Conservation (phyloP, 2,329 filamentous ascomycete genomes). For the Ascocoryne sarcoides region DNA sequence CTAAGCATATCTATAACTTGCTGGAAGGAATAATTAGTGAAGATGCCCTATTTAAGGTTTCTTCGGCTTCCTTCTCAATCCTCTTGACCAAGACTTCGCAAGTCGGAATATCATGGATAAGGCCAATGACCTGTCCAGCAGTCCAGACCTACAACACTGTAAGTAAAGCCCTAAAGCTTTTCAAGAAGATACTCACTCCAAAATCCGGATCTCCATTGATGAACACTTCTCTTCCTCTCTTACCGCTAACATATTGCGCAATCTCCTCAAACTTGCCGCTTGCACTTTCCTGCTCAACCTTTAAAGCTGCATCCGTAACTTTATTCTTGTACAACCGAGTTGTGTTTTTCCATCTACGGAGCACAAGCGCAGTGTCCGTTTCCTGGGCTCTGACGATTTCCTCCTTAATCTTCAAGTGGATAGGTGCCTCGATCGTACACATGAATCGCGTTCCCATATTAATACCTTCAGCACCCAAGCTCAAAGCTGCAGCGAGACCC, state of each 20-base stretch:
- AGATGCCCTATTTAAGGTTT: conserved; percentile 51
- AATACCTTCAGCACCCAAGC: conserved; percentile 83
- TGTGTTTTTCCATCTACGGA: conserved; percentile 91
- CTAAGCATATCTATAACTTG: conserved; percentile 35
- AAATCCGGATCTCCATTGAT: conserved; percentile 83
- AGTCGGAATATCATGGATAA: conserved; percentile 77
- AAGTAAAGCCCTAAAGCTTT: conserved; percentile 9
- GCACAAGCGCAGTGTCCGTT: conserved; percentile 80
- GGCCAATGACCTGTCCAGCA: conserved; percentile 79
- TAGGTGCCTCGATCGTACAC: conserved; percentile 87
- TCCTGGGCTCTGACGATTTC: conserved; percentile 82
- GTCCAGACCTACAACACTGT: conserved; percentile 69
- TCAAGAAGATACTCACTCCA: conserved; percentile 54
- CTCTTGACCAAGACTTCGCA: conserved; percentile 60
- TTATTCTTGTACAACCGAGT: conserved; percentile 84
- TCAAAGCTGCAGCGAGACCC: conserved; percentile 82
- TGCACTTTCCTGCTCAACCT: conserved; percentile 73
- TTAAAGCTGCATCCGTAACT: conserved; percentile 69
- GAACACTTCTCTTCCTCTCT: conserved; percentile 86
- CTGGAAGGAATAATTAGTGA: conserved; percentile 45
- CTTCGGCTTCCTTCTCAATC: conserved; percentile 70
- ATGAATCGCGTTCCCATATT: conserved; percentile 99
- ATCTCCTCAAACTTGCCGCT: conserved; percentile 87
- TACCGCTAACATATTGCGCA: conserved; percentile 77
- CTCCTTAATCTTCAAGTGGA: conserved; percentile 90